These are phyloP conservation scores for Vaccinium darrowii DNA, from an alignment of 148 eudicot species.

Conservation along the genomic window DNA sequence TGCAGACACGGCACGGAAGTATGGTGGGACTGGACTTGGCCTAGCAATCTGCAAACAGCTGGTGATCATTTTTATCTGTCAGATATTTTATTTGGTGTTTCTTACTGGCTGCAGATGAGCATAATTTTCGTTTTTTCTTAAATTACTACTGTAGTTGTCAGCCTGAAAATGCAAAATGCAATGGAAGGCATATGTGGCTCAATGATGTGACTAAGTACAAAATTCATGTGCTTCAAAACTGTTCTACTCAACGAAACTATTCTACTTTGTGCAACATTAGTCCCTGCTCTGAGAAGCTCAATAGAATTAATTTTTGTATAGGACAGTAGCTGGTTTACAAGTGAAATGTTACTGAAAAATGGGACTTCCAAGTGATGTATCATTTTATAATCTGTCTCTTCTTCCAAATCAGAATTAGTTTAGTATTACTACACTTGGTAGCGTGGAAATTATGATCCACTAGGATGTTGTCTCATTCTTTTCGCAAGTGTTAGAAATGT, in stretches of 20 bases:
- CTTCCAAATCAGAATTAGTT: slow-evolving; percentile 1
- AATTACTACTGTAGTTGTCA: not conserved
- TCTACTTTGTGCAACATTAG: not conserved
- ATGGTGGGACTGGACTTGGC: slow-evolving; percentile 97
- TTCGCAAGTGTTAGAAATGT: not conserved
- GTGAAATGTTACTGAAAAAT: not conserved
- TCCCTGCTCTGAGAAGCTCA: not conserved
- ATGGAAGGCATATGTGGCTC: not conserved
- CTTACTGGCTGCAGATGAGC: not conserved
- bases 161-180: not conserved
- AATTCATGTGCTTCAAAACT: not conserved
- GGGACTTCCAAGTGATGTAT: not conserved
- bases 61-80: slow-evolving; percentile 37
- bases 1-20: slow-evolving; percentile 86
- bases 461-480: not conserved
- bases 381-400: slow-evolving; percentile 1
- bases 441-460: not conserved
- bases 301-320: not conserved
- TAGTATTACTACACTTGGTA: too few relatives aligned
- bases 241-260: not conserved
- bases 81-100: not conserved
- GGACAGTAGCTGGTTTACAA: not conserved
- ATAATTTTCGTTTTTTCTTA: not conserved
- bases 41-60: slow-evolving; percentile 95
- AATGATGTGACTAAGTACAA: not conserved